Base-by-base conservation (phyloP, 371 early-diverging fungal species). In the Synchytrium microbalum region DNA sequence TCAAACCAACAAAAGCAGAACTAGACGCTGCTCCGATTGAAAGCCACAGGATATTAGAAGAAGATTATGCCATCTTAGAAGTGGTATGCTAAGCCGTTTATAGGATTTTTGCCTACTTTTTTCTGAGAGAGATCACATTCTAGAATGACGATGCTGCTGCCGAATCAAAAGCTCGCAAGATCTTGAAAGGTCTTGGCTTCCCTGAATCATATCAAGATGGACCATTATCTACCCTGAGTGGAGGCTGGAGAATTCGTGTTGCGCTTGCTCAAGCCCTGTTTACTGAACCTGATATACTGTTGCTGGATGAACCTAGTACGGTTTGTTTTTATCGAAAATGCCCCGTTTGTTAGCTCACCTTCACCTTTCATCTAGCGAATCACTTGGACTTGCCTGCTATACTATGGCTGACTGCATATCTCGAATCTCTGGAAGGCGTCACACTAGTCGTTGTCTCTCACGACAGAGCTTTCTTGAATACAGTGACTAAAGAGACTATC, bases 201-300 rank as follows among this genome's bases (percentile, higher is more conserved):
- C 66, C 69, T 0, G 54, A 65, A 51, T 68, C 56, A 51, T 66
- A 65, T 76, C 65, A 66, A 24, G 62, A 62, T 3, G 65, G 70
- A 10, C 72, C 76, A 5, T 24, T 73, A 24, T 54, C 64, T 26
- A 71, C 75, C 27, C 83, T 92, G 59, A 87, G 88, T 25, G 95
- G 96, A 61, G 96, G 96, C 23, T 94, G 95, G 96, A 79, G 85
- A 56, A 92, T 92, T 82, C 79, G 91, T 32, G 84, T 89, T 25
- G 86, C 92, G 3, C 75, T 96, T 10, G 93, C 93, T 1, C 84
- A 84, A 60, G 90, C 92, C 14, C 69, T 94, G 32, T 88, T 88
- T 68, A 67, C 86, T 54, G 75, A 82, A 51, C 90, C 92, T 0
- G 86, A 92, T 70, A 66, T 94, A 26, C 77, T 94, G 30, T 78